phyloP scores from a whole-genome alignment of 2,329 filamentous ascomycete genomes.

The Plenodomus lindquistii region DNA sequence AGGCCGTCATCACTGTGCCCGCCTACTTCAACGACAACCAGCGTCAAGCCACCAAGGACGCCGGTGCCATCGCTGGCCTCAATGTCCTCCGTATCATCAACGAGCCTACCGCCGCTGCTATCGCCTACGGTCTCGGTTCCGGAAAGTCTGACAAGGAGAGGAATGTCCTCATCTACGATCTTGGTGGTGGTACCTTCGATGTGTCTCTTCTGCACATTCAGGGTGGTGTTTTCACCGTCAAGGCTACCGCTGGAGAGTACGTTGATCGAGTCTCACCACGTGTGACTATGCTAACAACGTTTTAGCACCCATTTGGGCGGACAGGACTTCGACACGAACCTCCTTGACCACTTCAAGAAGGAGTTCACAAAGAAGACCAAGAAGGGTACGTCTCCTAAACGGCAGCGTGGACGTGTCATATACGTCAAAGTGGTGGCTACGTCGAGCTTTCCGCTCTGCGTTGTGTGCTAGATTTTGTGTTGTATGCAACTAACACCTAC shows the following conservation, averaged over 20 bases:
- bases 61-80: slow-evolving; percentile 93
- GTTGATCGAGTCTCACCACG: not conserved
- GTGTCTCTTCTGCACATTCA: slow-evolving; percentile 98
- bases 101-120: slow-evolving; percentile 97
- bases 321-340: slow-evolving; percentile 94
- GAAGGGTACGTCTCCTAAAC: slow-evolving; percentile 29
- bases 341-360: slow-evolving; percentile 95
- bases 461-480: not conserved
- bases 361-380: slow-evolving; percentile 80
- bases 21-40: slow-evolving; percentile 99
- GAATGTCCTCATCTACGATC: slow-evolving; percentile 99
- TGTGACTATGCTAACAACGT: not conserved
- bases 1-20: slow-evolving; percentile 97
- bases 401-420: too few species aligned
- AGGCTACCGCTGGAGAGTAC: slow-evolving; percentile 89
- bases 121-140: slow-evolving; percentile 94
- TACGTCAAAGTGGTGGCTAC: too few species aligned
- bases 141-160: slow-evolving; percentile 97
- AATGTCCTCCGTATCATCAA: slow-evolving; percentile 99
- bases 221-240: slow-evolving; percentile 98
- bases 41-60: slow-evolving; percentile 98
- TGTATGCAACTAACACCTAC: not conserved
- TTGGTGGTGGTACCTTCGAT: slow-evolving; percentile 99
- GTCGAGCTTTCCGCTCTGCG: too few species aligned
- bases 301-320: slow-evolving; percentile 81